These are phyloP conservation scores for Tricholoma sp. DNA, from an alignment of 768 basidiomycete genomes.

Conservation along the genomic window DNA sequence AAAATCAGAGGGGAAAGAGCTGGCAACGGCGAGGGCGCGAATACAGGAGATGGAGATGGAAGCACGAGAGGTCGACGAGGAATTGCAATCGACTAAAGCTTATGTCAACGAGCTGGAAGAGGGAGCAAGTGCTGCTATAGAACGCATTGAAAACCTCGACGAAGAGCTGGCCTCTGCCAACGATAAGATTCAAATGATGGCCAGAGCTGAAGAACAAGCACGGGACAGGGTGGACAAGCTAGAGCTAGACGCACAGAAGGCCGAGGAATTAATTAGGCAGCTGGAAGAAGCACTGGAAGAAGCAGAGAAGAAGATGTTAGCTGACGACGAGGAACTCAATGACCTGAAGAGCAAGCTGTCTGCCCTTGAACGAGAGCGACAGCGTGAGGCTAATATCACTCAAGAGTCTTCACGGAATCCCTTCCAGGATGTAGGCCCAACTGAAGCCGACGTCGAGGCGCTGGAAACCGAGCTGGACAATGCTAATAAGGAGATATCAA, in stretches of 20 bases:
- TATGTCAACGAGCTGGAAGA: constrained; percentile 60
- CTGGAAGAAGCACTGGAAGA: constrained; percentile 75
- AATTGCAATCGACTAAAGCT: constrained; percentile 43
- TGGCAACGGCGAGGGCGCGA: constrained; percentile 24
- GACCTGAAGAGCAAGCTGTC: constrained; percentile 46
- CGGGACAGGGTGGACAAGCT: constrained; percentile 45
- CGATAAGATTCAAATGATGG: constrained; percentile 39
- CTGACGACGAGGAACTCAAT: constrained; percentile 51
- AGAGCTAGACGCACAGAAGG: constrained; percentile 46
- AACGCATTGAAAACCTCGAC: constrained; percentile 53
- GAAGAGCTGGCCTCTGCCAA: constrained; percentile 43
- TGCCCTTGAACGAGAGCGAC: constrained; percentile 54
- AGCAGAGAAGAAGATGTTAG: constrained; percentile 63
- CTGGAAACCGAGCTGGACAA: constrained; percentile 75
- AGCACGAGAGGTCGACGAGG: constrained; percentile 34
- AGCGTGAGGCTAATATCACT: constrained; percentile 38
- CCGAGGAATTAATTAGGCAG: constrained; percentile 54
- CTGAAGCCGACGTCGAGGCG: constrained; percentile 54
- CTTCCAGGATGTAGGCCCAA: constrained; percentile 27
- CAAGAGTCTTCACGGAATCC: constrained; percentile 20
- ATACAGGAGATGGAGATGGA: constrained; percentile 29
- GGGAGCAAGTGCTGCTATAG: constrained; percentile 45
- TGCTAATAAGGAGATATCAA: constrained; percentile 71
- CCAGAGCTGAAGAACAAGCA: constrained; percentile 41
- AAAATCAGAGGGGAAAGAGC: constrained; percentile 29